Base-by-base conservation (phyloP, 2,329 filamentous ascomycete species). In the Byssoonygena ceratinophila region DNA sequence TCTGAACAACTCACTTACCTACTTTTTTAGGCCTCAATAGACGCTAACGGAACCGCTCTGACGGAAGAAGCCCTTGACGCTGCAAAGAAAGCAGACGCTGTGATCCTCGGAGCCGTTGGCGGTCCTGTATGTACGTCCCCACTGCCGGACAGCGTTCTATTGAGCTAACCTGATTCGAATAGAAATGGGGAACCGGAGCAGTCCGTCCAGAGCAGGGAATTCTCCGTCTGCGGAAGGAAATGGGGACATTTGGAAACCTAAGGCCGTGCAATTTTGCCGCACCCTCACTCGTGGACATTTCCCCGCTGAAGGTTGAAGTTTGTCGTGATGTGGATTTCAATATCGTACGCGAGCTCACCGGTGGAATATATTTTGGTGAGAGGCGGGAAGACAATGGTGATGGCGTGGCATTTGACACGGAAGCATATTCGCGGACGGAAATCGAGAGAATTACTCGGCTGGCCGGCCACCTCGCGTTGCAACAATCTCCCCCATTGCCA, bases 181-280 rank as follows among this genome's bases (percentile, higher is more conserved):
- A 52, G 49, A 54, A 96, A 87, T 97, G 90, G 88, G 90, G 90
- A 56, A 92, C 88, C 29, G 87, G 87, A 60, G 73, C 82, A 54
- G 84, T 96, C 58, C 87, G 90, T 41, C 91, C 91, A 1, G 91
- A 97, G 70, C 87, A 96, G 73, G 91, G 91, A 56, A 82, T 97
- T 63, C 83, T 97, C 57, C 80, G 76, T 60, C 85, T 97, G 51
- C 88, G 91, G 73, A 96, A 94, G 73, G 87, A 96, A 72, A 86
- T 97, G 78, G 79, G 80, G 65, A 88, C 91, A 53, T 97, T 94
- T 72, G 91, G 90, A 61, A 97, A 97, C 79, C 82, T 97, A 54
- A 84, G 91, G 4, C 91, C 90, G 8, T 97, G 91, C 78, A 94
- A 87, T 78, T 97, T 98, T 74, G 87, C 88, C 47, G 90, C 89